These are phyloP conservation scores for Suillus spraguei DNA, from an alignment of 768 basidiomycete species.

Conservation along the genomic window DNA sequence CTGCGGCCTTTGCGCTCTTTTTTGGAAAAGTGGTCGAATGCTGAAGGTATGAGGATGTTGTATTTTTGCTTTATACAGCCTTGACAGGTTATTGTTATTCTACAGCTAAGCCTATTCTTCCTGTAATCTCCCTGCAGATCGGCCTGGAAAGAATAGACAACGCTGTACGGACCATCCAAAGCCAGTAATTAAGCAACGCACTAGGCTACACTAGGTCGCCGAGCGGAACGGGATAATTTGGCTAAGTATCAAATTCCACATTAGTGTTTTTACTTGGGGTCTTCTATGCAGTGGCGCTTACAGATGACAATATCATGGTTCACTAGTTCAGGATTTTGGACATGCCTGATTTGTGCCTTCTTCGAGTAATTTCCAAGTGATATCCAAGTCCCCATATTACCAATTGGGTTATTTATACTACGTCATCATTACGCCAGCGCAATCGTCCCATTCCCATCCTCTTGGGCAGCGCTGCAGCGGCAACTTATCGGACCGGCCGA, in stretches of 20 bases:
- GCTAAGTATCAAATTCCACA: not conserved
- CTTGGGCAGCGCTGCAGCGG: too few relatives aligned
- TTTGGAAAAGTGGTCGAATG: slow-evolving; percentile 37
- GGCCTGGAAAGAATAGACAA: slow-evolving; percentile 51
- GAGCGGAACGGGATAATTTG: not conserved
- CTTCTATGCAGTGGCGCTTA: not conserved
- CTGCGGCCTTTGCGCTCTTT: slow-evolving; percentile 46
- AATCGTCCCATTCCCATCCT: too few relatives aligned
- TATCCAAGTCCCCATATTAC: not conserved
- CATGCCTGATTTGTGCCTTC: not conserved
- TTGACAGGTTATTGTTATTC: not conserved
- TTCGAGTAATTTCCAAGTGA: not conserved
- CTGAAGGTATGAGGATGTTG: slow-evolving; percentile 28
- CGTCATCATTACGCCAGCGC: too few relatives aligned
- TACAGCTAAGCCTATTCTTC: slow-evolving; percentile 21
- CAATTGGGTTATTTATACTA: not conserved
- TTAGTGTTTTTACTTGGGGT: not conserved
- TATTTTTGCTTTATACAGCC: not conserved
- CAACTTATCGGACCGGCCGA: too few relatives aligned
- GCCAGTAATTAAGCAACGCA: not conserved
- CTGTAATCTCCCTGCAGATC: slow-evolving; percentile 49
- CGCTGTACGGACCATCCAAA: slow-evolving; percentile 32
- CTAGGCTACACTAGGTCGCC: not conserved
- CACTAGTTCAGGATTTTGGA: not conserved
- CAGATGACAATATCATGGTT: not conserved